A percentile compares a stretch with the other conserved stretches of the same genome.
These are phyloP conservation scores for Aspergillus indologenus DNA, from an alignment of 495 filamentous ascomycete species.

Conservation along the genomic window DNA sequence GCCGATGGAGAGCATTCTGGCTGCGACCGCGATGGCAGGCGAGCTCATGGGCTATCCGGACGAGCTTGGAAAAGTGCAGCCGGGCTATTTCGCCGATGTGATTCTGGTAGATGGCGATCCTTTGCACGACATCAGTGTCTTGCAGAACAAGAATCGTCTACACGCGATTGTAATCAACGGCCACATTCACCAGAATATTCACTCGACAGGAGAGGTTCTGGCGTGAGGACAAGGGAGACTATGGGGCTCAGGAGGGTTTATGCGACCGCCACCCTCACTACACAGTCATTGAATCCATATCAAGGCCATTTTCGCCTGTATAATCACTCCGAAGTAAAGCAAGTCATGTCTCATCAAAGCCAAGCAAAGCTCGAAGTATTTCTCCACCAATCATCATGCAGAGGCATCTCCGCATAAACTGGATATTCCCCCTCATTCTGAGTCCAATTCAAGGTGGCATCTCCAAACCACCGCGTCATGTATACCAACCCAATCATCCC, in stretches of 20 bases:
- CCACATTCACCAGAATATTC: slow-evolving; percentile 36
- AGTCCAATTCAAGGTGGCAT: background rate
- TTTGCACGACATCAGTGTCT: slow-evolving; percentile 40
- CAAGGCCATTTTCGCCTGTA: background rate
- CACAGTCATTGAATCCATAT: too few relatives aligned
- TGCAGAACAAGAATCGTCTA: slow-evolving; percentile 45
- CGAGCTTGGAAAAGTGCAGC: slow-evolving; percentile 46
- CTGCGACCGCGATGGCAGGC: slow-evolving; percentile 44
- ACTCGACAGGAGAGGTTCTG: background rate
- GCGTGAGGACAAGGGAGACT: background rate
- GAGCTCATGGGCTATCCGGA: slow-evolving; percentile 45
- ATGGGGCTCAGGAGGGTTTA: too few relatives aligned
- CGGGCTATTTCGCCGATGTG: slow-evolving; percentile 48
- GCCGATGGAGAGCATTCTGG: slow-evolving; percentile 45
- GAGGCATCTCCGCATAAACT: background rate
- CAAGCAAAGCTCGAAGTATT: background rate
- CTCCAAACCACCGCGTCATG: slow-evolving; percentile 6
- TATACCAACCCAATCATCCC: slow-evolving; percentile 37
- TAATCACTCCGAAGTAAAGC: too few relatives aligned
- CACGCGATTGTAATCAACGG: slow-evolving; percentile 50
- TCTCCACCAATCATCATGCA: slow-evolving; percentile 2
- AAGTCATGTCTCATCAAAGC: too few relatives aligned
- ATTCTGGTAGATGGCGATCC: slow-evolving; percentile 50
- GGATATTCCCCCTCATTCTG: background rate
- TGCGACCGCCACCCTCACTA: too few relatives aligned